Percentiles rank a stretch among this genome's conserved stretches.
Conservation (phyloP, 208 protist genomes). For the Leishmania tropica region DNA sequence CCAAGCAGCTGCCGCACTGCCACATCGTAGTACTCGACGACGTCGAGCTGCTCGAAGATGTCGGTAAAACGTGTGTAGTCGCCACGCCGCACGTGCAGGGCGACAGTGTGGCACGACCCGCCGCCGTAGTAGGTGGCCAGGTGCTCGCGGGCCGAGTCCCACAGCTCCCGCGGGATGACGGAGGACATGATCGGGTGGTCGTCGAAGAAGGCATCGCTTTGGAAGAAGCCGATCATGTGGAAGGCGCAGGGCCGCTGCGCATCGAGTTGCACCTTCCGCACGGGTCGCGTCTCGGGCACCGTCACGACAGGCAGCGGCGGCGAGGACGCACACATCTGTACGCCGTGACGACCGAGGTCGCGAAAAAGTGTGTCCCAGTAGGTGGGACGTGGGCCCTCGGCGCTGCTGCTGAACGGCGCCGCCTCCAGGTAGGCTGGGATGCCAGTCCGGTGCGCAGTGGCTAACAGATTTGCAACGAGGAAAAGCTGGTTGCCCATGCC, state of each 20-base stretch:
- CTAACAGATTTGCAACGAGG: constrained; percentile 78
- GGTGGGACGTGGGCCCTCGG: constrained; percentile 66
- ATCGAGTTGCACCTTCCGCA: constrained; percentile 24
- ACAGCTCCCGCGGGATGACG: constrained; percentile 42
- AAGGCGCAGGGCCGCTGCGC: constrained; percentile 40
- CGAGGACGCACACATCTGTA: constrained; percentile 14
- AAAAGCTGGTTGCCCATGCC: constrained; percentile 90
- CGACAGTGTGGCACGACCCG: constrained; percentile 44
- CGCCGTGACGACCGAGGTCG: constrained; percentile 37
- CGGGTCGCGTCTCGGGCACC: constrained; percentile 68
- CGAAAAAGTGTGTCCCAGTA: constrained; percentile 83
- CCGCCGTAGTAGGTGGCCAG: constrained; percentile 40
- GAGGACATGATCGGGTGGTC: constrained; percentile 45
- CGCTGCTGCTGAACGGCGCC: constrained; percentile 61
- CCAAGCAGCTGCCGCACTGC: constrained; percentile 76
- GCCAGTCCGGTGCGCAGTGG: constrained; percentile 53
- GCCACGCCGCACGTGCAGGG: constrained; percentile 77
- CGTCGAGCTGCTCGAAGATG: constrained; percentile 69
- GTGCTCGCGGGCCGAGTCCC: constrained; percentile 28
- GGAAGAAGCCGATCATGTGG: constrained; percentile 85
- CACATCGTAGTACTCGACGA: constrained; percentile 70
- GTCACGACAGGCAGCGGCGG: constrained; percentile 31
- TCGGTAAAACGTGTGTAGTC: constrained; percentile 77
- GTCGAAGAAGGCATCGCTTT: constrained; percentile 72
- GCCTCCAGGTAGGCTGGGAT: constrained; percentile 49